These are phyloP conservation scores for Leishmania mexicana DNA, from an alignment of 208 protist genomes.

Conservation along the genomic window DNA sequence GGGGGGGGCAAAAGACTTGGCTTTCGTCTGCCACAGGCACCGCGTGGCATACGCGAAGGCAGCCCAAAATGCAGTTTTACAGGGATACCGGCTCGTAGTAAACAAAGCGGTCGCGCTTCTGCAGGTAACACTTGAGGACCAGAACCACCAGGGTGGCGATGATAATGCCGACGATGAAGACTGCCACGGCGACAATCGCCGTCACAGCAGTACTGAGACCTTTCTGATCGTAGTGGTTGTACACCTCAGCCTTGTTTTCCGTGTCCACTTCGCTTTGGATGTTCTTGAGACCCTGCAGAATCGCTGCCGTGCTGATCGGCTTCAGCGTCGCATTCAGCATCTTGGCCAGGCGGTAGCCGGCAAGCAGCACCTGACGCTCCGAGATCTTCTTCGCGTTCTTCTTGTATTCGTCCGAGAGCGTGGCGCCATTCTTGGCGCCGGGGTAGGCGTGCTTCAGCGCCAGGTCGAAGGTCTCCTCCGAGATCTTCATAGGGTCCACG, in stretches of 20 bases:
- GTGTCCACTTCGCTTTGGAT: slow-evolving; percentile 14
- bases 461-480: slow-evolving; percentile 5
- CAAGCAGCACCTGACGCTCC: slow-evolving; percentile 28
- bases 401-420: slow-evolving; percentile 38
- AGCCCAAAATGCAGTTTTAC: not conserved
- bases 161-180: slow-evolving; percentile 22
- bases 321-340: slow-evolving; percentile 29
- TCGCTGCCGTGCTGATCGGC: not conserved
- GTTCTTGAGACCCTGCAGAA: slow-evolving; percentile 18
- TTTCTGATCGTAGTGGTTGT: slow-evolving; percentile 18
- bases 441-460: slow-evolving; percentile 33
- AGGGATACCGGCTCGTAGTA: not conserved
- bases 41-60: not conserved
- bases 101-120: not conserved
- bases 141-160: not conserved
- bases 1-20: not conserved
- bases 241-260: slow-evolving; percentile 1
- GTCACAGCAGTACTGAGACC: slow-evolving; percentile 23
- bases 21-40: not conserved
- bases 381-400: slow-evolving; percentile 10
- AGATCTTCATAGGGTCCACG: slow-evolving; percentile 1
- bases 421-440: slow-evolving; percentile 28
- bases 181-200: slow-evolving; percentile 22
- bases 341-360: slow-evolving; percentile 26
- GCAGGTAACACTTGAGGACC: not conserved